phyloP scores from a whole-genome alignment of 495 filamentous ascomycete genomes.

The Cercophora newfieldiana region DNA sequence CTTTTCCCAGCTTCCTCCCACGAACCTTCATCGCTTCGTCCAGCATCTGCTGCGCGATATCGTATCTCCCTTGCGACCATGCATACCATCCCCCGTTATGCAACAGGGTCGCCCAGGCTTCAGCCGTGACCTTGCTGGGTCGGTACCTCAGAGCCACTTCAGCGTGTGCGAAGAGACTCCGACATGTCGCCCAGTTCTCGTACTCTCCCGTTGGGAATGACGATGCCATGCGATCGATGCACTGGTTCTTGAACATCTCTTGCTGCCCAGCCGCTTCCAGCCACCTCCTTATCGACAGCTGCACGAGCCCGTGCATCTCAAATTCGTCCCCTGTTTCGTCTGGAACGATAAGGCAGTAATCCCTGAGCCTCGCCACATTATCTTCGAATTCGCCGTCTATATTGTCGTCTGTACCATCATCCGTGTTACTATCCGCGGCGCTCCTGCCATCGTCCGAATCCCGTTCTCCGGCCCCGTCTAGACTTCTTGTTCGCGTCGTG shows the following conservation, averaged over 20 bases:
- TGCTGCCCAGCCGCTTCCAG: conserved; percentile 32
- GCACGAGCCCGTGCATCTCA: conserved; percentile 48
- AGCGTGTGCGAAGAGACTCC: conserved; percentile 25
- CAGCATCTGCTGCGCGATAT: conserved; percentile 19
- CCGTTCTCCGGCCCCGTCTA: not conserved
- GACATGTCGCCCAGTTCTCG: conserved; percentile 35
- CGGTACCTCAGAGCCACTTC: conserved; percentile 16
- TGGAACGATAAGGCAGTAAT: conserved; percentile 45
- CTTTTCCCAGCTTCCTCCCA: conserved; percentile 12
- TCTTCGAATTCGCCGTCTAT: conserved; percentile 39
- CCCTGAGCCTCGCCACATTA: conserved; percentile 41
- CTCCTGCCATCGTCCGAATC: not conserved
- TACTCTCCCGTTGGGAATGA: conserved; percentile 43
- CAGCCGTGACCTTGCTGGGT: conserved; percentile 14
- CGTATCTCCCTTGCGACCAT: conserved; percentile 26
- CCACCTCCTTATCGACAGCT: conserved; percentile 46
- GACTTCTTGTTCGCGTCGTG: not conserved
- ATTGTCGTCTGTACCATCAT: conserved; percentile 18
- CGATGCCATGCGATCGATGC: conserved; percentile 32
- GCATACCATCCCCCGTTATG: conserved; percentile 29
- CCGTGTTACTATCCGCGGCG: not conserved
- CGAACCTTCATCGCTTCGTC: conserved; percentile 14
- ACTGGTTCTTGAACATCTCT: conserved; percentile 41
- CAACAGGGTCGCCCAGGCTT: conserved; percentile 25
- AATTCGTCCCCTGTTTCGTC: conserved; percentile 26